Base-by-base conservation (phyloP, 345 rosid genomes). In the Ricinus communis region DNA sequence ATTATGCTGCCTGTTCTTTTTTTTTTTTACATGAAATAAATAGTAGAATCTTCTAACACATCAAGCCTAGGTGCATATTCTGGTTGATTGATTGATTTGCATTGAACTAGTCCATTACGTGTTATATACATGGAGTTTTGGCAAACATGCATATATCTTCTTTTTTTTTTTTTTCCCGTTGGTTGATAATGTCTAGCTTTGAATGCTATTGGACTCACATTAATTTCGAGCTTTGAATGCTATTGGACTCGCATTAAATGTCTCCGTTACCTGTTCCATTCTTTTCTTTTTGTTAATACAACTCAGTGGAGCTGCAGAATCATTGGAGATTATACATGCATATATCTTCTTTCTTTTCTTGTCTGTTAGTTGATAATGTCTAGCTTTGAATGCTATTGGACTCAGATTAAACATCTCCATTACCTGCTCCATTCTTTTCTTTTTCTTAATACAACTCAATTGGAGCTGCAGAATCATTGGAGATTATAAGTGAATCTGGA, bases 371-470 rank as follows among this genome's bases (percentile, higher is more conserved):
- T 33, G 7, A 25, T 46, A 1, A n/a, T n/a, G n/a, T n/a, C n/a
- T n/a, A n/a, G n/a, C n/a, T 84, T 82, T 82, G 80, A 82, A 79
- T 84, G 85, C 85, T 70, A 83, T 74, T 76, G 90, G 89, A 83
- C 85, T 79, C 31, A 59, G 49, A 82, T 74, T 50, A 60, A 74
- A 62, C 41, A 57, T 60, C 38, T 40, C 51, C 53, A 5, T 50
- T 22, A 28, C 41, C 61, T 76, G 64, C 74, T 74, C 66, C 74
- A 66, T 25, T 62, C 76, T 66, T 54, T 12, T 68, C 1, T 66
- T 0, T n/a, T n/a, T n/a, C n/a, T n/a, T n/a, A n/a, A n/a, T n/a
- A n/a, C n/a, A n/a, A n/a, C 33, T 50, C 5, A 28, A 57, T n/a
- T 73, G 66, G 59, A 66, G 70, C 38, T 68, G 66, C 68, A 60